Evolutionary conservation across 2,329 filamentous ascomycete species (phyloP).

Genomic region (Verticillium nonalfalfae): DNA sequence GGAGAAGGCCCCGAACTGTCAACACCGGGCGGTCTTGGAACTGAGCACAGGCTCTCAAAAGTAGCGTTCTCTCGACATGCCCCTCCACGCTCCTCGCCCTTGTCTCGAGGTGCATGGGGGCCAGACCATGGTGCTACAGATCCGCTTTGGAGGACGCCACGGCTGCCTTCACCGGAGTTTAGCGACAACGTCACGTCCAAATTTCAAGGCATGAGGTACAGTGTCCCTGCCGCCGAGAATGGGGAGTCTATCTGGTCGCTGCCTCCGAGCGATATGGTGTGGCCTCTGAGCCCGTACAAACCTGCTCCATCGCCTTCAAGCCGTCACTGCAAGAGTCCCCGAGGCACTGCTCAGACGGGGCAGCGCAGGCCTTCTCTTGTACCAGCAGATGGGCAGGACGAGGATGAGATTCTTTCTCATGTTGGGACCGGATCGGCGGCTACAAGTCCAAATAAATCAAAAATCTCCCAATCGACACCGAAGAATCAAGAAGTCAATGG

Average conservation of each 20-base stretch:
- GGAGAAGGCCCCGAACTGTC: neutral
- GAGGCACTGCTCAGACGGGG: neutral
- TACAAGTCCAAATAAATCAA: conserved; percentile 7
- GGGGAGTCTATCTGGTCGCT: conserved; percentile 10
- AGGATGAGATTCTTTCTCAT: conserved; percentile 23
- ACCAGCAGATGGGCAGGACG: conserved; percentile 14
- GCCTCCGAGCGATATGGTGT: neutral
- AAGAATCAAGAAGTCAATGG: neutral
- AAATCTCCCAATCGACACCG: neutral
- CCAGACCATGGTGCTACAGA: conserved; percentile 19
- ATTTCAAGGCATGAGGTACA: conserved; percentile 3
- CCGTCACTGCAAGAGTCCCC: neutral
- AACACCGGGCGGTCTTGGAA: neutral
- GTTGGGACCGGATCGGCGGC: neutral
- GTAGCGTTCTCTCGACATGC: conserved; percentile 13
- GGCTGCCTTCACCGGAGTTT: conserved; percentile 18
- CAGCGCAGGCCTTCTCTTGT: conserved; percentile 6
- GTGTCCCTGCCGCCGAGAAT: conserved; percentile 4
- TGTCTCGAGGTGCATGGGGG: conserved; percentile 6
- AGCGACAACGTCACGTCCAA: conserved; percentile 8
- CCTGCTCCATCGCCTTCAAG: neutral
- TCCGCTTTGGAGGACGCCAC: conserved; percentile 30
- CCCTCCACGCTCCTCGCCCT: conserved; percentile 10
- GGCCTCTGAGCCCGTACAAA: neutral
- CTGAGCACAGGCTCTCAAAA: conserved; percentile 11